Base-by-base conservation (phyloP, 225 moss, liverwort and hornwort species). In the Sphagnum tenellum region DNA sequence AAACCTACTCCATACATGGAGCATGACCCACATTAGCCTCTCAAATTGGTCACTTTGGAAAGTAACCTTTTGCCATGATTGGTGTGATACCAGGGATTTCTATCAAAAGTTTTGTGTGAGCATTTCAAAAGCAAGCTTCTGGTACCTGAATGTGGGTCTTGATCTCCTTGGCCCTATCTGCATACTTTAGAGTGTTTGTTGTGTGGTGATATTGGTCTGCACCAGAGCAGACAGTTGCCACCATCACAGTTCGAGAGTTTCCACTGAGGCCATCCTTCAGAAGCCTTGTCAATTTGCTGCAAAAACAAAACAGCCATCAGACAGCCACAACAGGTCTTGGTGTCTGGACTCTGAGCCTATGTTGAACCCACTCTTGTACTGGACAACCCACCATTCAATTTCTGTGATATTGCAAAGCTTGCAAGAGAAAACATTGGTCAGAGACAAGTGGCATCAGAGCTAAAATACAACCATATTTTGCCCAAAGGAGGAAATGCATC, bases 121-220 rank as follows among this genome's bases (percentile, higher is more conserved):
- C 44, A 56, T 56, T 56, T 11, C 8, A 12, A 55, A 50, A 10
- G 7, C 50, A 61, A 55, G 64, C 53, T 53, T 74, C 70, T 57
- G 49, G 65, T 56, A 89, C 89, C 81, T 90, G 87, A 69, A 91
- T 83, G 69, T 91, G 90, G n/a, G 90, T 91, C 77, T 88, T 91
- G 74, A 91, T 91, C 76, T 91, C 90, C 81, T 91, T 91, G 3
- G 90, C 90, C 77, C 90, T 81, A 66, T 91, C 90, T 64, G 90
- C 90, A 63, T 91, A 91, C 74, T 91, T 91, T 65, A 91, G 71
- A 14, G 90, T 91, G 69, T 91, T 91, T 13, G 88, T 91, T 50
- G 90, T 91, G 73, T 91, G 90, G 59, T 91, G 88, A 69, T 91
- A 91, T 71, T 91, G 88, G 73, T 91, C 88, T 68, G 83, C 90